Base-by-base conservation (phyloP, 495 filamentous ascomycete species). In the Trichoderma parareesei region DNA sequence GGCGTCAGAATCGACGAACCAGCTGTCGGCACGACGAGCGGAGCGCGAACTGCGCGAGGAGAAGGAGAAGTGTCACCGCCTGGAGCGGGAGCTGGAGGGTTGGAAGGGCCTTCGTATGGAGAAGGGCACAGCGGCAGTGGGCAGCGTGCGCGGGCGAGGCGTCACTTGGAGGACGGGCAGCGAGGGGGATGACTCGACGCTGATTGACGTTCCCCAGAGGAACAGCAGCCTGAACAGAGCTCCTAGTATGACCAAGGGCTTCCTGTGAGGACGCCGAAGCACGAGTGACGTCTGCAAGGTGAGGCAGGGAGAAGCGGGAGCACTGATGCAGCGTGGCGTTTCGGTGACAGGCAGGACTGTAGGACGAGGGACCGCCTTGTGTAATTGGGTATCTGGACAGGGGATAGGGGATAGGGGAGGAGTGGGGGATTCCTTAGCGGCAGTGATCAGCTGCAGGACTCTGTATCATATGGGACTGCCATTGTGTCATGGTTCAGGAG, bases 1-100 rank as follows among this genome's bases (percentile, higher is more conserved):
- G 73, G 82, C 89, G 38, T 87, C 84, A 38, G 93, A 97, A 69
- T 88, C 87, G 33, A 82, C 86, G n/a, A 85, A 85, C 27, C 90
- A 96, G 73, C 79, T 98, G 13, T 77, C 86, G 38, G 86, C 89
- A 11, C 87, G 93, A 44, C 84, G 94, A 9, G 90, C 91, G 2
- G 93, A 98, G 73, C 84, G 95, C 20, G 94, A 98, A 69, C 78
- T 97, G 18, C 83, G 91, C 20, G 91, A 97, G 72, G 95, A 98
- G 76, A 85, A 82, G 18, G 95, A 97, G 76, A 93, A 90, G 74
- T 81, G 79, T 3, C 73, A 96, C 60, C 77, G 87, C n/a, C 74
- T 97, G 40, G 94, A 97, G 74, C 83, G 92, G 33, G 94, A 98
- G 76, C 73, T 97, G 9, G 93, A 96, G 67, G 87, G 86, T 2